A percentile compares a stretch with the other conserved stretches of the same genome.
Evolutionary conservation across 2,329 filamentous ascomycete species (phyloP).

Genomic region (Lachnellula subtilissima): DNA sequence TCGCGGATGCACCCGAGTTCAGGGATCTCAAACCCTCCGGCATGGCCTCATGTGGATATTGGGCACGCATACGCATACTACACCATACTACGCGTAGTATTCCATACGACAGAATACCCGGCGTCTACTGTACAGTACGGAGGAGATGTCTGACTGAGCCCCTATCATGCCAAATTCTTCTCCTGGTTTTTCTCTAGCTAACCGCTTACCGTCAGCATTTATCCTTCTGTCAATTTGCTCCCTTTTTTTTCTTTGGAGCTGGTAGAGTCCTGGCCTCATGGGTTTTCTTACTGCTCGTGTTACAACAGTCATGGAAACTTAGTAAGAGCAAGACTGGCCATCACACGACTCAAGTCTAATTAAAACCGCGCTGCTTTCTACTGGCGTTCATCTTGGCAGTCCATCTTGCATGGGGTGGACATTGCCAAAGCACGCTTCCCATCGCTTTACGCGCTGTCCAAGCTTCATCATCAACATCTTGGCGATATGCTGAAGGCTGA

Average conservation of each 20-base stretch:
- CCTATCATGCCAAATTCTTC: not conserved
- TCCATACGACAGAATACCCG: not conserved
- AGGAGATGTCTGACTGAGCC: too few species aligned
- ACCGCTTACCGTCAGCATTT: too few species aligned
- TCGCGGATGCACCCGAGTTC: too few species aligned
- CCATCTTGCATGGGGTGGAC: not conserved
- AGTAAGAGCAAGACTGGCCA: not conserved
- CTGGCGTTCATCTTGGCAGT: not conserved
- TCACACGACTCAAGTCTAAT: not conserved
- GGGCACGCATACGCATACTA: not conserved
- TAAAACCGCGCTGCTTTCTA: not conserved
- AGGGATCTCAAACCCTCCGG: too few species aligned
- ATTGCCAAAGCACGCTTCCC: not conserved
- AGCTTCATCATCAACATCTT: not conserved
- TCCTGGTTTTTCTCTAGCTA: not conserved
- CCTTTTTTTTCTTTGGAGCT: too few species aligned
- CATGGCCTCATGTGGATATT: not conserved
- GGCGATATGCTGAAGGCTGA: not conserved
- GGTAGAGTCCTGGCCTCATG: not conserved
- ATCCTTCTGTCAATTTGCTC: too few species aligned
- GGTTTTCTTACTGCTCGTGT: not conserved
- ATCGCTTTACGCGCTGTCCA: not conserved
- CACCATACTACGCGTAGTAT: not conserved
- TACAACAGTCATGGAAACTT: not conserved
- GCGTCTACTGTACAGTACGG: too few species aligned